phyloP scores from a whole-genome alignment of 345 rosid species.

The Dipteronia sinensis region DNA sequence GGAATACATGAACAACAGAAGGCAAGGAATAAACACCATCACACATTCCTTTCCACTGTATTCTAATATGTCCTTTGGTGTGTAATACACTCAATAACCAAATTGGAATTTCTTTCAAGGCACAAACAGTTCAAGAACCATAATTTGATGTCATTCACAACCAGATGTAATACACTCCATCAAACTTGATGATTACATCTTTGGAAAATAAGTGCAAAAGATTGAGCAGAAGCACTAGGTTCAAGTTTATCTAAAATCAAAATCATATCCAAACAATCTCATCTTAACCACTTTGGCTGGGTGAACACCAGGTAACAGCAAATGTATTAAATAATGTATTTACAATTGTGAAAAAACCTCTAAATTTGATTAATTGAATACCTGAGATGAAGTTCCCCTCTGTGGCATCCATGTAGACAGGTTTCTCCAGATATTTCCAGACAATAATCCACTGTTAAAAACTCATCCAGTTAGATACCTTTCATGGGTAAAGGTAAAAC shows the following conservation, averaged over 20 bases:
- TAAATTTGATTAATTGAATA: constrained; percentile 24
- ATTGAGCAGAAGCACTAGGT: background rate
- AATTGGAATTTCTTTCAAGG: background rate
- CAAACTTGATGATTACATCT: constrained; percentile 1
- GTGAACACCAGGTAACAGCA: background rate
- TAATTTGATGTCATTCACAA: background rate
- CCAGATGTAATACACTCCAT: constrained; percentile 5
- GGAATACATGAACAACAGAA: background rate
- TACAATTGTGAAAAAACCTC: constrained; percentile 3
- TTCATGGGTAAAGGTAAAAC: background rate
- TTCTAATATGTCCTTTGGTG: constrained; percentile 3
- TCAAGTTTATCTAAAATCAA: background rate
- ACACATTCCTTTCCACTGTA: background rate
- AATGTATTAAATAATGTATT: background rate
- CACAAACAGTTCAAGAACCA: background rate
- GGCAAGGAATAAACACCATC: background rate
- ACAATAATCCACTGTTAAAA: constrained; percentile 62
- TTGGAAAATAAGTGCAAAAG: background rate
- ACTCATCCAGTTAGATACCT: constrained; percentile 20
- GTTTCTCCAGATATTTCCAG: constrained; percentile 86
- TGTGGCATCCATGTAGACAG: constrained; percentile 88
- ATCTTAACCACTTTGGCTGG: background rate
- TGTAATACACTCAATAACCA: background rate
- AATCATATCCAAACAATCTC: background rate
- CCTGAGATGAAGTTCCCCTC: constrained; percentile 70